These are phyloP conservation scores for Globisporangium uncinulatum DNA, from an alignment of 352 stramenopile species.

Conservation along the genomic window DNA sequence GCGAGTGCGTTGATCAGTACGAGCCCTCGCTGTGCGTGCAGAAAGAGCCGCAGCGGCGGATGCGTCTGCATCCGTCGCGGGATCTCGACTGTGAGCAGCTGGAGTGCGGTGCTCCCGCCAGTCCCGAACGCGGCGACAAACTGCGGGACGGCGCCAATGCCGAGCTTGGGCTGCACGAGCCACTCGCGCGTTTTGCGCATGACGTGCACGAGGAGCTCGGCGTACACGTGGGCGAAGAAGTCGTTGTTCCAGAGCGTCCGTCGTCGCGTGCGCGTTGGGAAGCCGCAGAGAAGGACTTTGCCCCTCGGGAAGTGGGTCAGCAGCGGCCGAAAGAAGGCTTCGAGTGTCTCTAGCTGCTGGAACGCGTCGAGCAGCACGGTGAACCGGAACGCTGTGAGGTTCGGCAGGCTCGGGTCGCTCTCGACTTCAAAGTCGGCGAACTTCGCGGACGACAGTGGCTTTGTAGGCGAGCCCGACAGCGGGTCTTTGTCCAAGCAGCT, in stretches of 20 bases:
- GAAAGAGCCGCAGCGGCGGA: constrained; percentile 30
- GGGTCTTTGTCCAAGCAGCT: neutral
- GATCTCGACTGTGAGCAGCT: constrained; percentile 41
- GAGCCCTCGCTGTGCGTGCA: constrained; percentile 33
- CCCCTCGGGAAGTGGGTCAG: constrained; percentile 52
- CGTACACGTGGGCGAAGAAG: constrained; percentile 36
- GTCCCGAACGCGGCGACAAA: constrained; percentile 64
- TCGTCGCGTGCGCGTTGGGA: constrained; percentile 32
- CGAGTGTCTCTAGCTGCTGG: constrained; percentile 52
- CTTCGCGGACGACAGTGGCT: neutral
- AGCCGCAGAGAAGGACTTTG: constrained; percentile 61
- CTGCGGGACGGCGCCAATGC: constrained; percentile 50
- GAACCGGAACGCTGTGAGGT: constrained; percentile 33
- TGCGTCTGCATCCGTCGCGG: constrained; percentile 18
- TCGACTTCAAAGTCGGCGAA: constrained; percentile 5
- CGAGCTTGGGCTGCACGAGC: constrained; percentile 71
- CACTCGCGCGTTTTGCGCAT: constrained; percentile 50
- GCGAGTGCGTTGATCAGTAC: constrained; percentile 50
- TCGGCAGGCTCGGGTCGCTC: constrained; percentile 1
- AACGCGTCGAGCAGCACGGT: constrained; percentile 68
- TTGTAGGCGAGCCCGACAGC: neutral
- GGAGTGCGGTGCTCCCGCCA: constrained; percentile 38
- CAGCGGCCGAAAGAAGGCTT: constrained; percentile 49
- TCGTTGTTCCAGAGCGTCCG: constrained; percentile 44
- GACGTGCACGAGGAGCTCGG: constrained; percentile 43